Percentiles rank a stretch among this genome's conserved stretches.
Conservation (phyloP, 371 early-diverging fungal species). For the Coemansia sp. region DNA sequence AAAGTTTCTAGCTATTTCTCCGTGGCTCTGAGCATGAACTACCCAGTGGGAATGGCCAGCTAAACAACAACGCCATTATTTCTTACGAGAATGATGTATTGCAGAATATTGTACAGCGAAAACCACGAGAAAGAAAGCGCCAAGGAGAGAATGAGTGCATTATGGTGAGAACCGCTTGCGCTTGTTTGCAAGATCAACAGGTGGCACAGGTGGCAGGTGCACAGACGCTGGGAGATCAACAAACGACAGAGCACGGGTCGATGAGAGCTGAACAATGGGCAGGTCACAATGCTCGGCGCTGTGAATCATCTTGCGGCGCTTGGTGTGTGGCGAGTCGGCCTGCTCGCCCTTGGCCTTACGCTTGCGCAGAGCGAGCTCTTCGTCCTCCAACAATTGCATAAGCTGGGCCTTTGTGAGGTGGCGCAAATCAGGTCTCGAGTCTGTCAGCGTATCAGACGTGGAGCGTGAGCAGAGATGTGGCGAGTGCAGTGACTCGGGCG, state of each 20-base stretch:
- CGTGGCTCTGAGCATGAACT: neutral
- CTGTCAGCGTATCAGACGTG: constrained; percentile 17
- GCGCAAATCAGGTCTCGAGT: neutral
- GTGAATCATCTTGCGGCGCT: constrained; percentile 46
- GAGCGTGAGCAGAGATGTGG: constrained; percentile 11
- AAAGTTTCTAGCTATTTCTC: neutral
- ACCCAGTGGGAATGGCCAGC: neutral
- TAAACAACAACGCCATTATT: too few species aligned
- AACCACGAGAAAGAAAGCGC: constrained; percentile 2
- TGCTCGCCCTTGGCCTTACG: constrained; percentile 31
- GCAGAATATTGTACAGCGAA: neutral
- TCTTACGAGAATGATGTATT: too few species aligned
- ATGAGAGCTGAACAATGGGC: constrained; percentile 1
- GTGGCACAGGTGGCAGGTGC: constrained; percentile 6
- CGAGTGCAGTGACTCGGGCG: neutral
- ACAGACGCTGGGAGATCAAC: constrained; percentile 2
- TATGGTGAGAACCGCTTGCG: constrained; percentile 8
- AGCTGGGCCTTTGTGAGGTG: constrained; percentile 7
- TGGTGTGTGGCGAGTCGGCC: constrained; percentile 34
- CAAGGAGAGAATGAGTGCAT: neutral
- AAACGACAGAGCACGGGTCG: constrained; percentile 11
- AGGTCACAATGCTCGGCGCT: neutral
- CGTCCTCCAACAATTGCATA: neutral
- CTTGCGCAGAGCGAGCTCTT: constrained; percentile 12
- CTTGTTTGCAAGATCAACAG: neutral